These are phyloP conservation scores for Colletotrichum sp. DNA, from an alignment of 2,329 filamentous ascomycete species.

Conservation along the genomic window DNA sequence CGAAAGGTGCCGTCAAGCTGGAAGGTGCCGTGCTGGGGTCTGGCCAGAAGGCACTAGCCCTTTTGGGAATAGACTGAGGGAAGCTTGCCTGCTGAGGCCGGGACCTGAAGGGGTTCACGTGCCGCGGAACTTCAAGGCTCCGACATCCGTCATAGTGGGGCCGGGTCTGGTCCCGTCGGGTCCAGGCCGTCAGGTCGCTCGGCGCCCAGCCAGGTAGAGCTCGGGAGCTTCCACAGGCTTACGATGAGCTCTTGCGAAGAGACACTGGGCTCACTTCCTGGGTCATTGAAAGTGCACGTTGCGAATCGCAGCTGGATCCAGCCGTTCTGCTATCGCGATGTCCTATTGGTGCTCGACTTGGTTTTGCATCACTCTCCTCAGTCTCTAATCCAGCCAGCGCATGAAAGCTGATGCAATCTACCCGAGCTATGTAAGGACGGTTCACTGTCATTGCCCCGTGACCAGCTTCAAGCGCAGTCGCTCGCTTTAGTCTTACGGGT, in stretches of 20 bases:
- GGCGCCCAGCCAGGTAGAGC: not conserved
- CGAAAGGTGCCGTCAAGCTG: slow-evolving; percentile 22
- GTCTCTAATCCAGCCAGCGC: not conserved
- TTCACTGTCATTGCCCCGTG: not conserved
- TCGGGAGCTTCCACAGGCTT: not conserved
- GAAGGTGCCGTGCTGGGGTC: slow-evolving; percentile 9
- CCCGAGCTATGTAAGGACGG: not conserved
- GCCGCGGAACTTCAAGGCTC: not conserved
- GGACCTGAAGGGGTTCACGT: not conserved
- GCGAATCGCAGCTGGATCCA: not conserved
- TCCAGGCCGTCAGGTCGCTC: not conserved
- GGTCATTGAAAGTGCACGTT: not conserved
- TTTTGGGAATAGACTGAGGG: not conserved
- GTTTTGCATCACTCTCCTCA: not conserved
- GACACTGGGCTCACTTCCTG: not conserved
- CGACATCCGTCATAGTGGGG: not conserved
- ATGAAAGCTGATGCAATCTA: not conserved
- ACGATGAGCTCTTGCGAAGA: not conserved
- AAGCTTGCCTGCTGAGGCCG: not conserved
- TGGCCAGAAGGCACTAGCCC: not conserved
- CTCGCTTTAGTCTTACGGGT: not conserved
- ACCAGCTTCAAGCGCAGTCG: not conserved
- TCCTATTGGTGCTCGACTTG: not conserved
- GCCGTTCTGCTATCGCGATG: not conserved
- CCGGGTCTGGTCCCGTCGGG: not conserved